Evolutionary conservation across 164 flowering plant species (phyloP), one percentile per base, ranked within the genome.

Genomic region (Kalanchoe fedtschenkoi): DNA sequence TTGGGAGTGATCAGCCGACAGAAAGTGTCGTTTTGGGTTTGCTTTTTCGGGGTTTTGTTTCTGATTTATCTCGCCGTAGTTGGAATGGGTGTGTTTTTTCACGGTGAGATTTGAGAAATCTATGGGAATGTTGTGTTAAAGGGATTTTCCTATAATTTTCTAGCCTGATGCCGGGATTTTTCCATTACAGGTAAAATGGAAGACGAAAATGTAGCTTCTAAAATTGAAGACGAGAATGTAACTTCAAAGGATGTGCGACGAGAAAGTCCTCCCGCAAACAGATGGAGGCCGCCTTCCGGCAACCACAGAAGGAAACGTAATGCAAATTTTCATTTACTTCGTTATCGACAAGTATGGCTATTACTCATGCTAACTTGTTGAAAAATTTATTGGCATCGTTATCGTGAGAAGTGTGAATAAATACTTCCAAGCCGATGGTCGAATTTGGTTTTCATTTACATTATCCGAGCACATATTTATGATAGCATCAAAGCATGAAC

Each of bases 241-340:
- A 22, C 69, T n/a, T 32, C 30, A 11, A 51, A 28, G 32, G 70
- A 67, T 29, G 69, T 13, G 15, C 35, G 58, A 26, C 34, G 46
- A 35, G 37, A 62, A 44, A 16, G 11, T 30, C 28, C 38, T 24
- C 65, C 51, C 37, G 58, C 55, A 38, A 46, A 62, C 53, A 71
- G 54, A 58, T 1, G n/a, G 29, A 61, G 63, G 58, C 58, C 22
- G 54, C 66, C 72, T 37, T 74, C 30, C 68, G 62, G 63, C 71
- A 81, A 78, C 66, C 78, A 65, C 42, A 83, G 77, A 22, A 74
- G 59, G 69, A 73, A 64, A 63, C 75, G 90, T 90, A 84, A 82
- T 83, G 17, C 17, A 57, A 21, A 1, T n/a, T 61, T 17, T 16
- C 21, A 19, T 28, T 38, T 24, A 28, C 22, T 62, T n/a, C 14